phyloP scores from a whole-genome alignment of 75 land plant species.

The Adiantum capillusveneris region DNA sequence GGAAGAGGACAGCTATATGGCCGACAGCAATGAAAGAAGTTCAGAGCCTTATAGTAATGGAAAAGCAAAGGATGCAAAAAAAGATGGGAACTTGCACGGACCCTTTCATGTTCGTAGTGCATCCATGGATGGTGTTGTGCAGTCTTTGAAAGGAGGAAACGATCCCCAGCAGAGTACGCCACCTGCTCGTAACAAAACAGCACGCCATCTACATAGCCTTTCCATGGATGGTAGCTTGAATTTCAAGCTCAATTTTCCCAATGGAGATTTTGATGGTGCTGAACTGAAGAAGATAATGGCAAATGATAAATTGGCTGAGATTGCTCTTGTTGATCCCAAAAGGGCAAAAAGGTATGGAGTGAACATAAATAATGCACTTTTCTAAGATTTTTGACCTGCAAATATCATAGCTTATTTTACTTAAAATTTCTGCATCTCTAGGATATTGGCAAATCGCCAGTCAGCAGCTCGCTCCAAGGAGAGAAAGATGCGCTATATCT shows the following conservation, averaged over 20 bases:
- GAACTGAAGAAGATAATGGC: slow-evolving; percentile 81
- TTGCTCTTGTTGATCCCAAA: slow-evolving; percentile 65
- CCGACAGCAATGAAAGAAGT: not conserved
- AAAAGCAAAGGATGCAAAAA: slow-evolving; percentile 24
- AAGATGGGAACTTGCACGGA: not conserved
- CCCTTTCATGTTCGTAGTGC: slow-evolving; percentile 52
- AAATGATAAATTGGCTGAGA: slow-evolving; percentile 72
- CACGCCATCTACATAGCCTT: slow-evolving; percentile 37
- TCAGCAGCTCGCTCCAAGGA: slow-evolving; percentile 49
- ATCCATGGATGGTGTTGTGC: slow-evolving; percentile 74
- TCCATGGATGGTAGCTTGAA: slow-evolving; percentile 45
- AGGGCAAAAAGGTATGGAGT: slow-evolving; percentile 62
- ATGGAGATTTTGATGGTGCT: slow-evolving; percentile 51
- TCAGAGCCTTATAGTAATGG: not conserved
- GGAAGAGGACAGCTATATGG: slow-evolving; percentile 40
- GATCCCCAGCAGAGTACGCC: slow-evolving; percentile 33
- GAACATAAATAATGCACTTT: too few species aligned
- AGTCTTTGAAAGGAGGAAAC: slow-evolving; percentile 39
- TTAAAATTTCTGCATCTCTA: not conserved
- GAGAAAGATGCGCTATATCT: slow-evolving; percentile 39
- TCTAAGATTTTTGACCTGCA: too few species aligned
- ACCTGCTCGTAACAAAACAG: slow-evolving; percentile 16
- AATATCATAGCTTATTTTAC: too few species aligned
- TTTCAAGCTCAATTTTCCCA: slow-evolving; percentile 63
- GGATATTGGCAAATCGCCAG: slow-evolving; percentile 43